Base-by-base conservation (phyloP, 202 grass and related monocot genomes). In the Eragrostis tef region DNA sequence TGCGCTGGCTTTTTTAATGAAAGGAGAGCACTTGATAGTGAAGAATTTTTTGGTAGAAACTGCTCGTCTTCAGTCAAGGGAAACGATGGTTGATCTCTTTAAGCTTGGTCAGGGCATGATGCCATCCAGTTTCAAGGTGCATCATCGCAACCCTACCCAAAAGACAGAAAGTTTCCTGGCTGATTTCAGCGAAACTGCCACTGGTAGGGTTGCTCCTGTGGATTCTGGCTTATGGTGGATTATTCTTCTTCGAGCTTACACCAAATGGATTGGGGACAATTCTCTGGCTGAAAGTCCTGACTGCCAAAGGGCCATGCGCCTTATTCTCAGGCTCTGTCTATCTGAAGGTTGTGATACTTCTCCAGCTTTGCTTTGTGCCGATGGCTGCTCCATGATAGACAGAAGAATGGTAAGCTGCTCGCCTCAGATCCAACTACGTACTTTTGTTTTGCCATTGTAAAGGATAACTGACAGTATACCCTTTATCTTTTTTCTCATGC, bases 181-280 rank as follows among this genome's bases (percentile, higher is more conserved):
- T 80, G 93, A 97, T 93, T 97, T 97, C 78, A 90, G 93, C 70
- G 93, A 91, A 78, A 97, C 82, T 74, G 93, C 93, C 22, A 97
- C 93, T 27, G 93, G 93, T 51, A 83, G 93, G 71, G 93, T 97
- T 78, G 90, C 93, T 70, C 93, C 93, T 72, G 86, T 97, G 51
- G 93, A 97, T 70, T 97, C 93, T 67, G 93, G 90, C 15, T 85
- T 97, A 83, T 97, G 93, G 93, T 97, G 93, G 93, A 97, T 97
- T 77, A 81, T 97, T 85, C 88, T 97, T 43, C 86, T 97, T 63
- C 83, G 75, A 72, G 93, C 93, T 65, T 97, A 97, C 66, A 93
- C 86, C 67, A 89, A 47, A 79, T 89, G 44, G 19, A 97, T 90
- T 48, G 76, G 82, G 58, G 93, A 97, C 60, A 77, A 58, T 63